phyloP scores from a whole-genome alignment of 805 yeast species.

The Lachancea nothofagi region DNA sequence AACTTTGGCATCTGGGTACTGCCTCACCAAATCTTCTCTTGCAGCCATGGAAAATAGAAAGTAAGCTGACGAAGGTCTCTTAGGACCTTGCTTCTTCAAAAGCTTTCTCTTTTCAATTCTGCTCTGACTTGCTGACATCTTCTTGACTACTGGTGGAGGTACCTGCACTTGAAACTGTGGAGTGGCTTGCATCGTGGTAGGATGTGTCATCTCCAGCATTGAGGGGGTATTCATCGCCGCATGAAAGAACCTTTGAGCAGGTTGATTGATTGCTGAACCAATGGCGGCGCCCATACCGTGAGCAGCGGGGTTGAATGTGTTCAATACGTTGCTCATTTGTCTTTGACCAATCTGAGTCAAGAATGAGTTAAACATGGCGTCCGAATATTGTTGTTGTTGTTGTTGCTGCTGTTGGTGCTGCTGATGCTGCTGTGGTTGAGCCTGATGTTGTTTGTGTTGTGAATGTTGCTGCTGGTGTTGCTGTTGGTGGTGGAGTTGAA shows the following conservation, averaged over 20 bases:
- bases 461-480: no score
- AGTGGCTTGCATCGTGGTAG: slow-evolving; percentile 16
- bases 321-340: slow-evolving; percentile 19
- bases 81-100: slow-evolving; percentile 34
- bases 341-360: slow-evolving; percentile 32
- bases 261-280: slow-evolving; percentile 22
- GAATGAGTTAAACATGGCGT: slow-evolving; percentile 33
- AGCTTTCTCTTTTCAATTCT: slow-evolving; percentile 34
- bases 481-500: slow-evolving; percentile 12
- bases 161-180: slow-evolving; percentile 10
- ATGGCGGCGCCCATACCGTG: slow-evolving; percentile 21
- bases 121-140: slow-evolving; percentile 33
- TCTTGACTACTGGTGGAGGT: slow-evolving; percentile 23
- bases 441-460: slow-evolving; percentile 12
- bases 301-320: slow-evolving; percentile 16
- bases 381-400: slow-evolving; percentile 26
- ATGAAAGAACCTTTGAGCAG: slow-evolving; percentile 27
- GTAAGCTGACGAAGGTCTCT: slow-evolving; percentile 37
- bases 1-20: slow-evolving; percentile 34
- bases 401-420: slow-evolving; percentile 4
- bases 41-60: slow-evolving; percentile 34
- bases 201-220: slow-evolving; percentile 24
- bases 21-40: slow-evolving; percentile 28
- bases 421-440: slow-evolving; percentile 13
- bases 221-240: slow-evolving; percentile 20